Evolutionary conservation across 805 yeast species (phyloP), one percentile per base, ranked within the genome.

Genomic region (Wickerhamomyces silvicola): DNA sequence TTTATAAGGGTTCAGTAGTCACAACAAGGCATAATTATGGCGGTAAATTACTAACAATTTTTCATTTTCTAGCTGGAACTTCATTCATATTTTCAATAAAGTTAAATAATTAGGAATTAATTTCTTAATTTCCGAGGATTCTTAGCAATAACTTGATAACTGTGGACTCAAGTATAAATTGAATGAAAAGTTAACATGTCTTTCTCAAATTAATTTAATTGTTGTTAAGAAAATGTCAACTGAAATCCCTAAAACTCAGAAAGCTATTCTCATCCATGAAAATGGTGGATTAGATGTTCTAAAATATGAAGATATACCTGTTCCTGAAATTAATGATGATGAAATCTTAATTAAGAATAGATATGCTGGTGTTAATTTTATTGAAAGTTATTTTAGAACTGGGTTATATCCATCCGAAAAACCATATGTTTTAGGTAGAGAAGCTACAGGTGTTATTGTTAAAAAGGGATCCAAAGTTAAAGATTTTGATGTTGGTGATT

Each of bases 281-380:
- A 66, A 46, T 24, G 76, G 86, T 23, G 78, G 31, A 10, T 35
- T 70, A 4, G 85, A 77, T 22, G 81, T 72, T 5, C 57, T 84
- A 27, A 60, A 73, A 45, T 78, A 73, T 48, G 69, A 64, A 21
- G 54, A 52, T 12, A 78, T 60, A 22, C 75, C 79, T 4, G 71
- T 78, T 6, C 94, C 94, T 4, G 52, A 59, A 27, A 64, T 80
- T 32, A 20, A 59, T 5, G 67, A 63, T 4, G 64, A 68, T 32
- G 84, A 85, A 38, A 52, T 88, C 9, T 62, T 88, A 29, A 66
- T 88, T 50, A 79, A 81, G 57, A 83, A 81, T 65, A 67, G 63
- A 34, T 86, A 72, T 45, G 68, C 87, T 10, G 97, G 97, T 21
- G 62, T 86, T 48, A 86, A 86, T 47, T 82, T 72, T 62, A 81